Conservation (phyloP, 768 basidiomycete species). For the Wakefieldia striispora region DNA sequence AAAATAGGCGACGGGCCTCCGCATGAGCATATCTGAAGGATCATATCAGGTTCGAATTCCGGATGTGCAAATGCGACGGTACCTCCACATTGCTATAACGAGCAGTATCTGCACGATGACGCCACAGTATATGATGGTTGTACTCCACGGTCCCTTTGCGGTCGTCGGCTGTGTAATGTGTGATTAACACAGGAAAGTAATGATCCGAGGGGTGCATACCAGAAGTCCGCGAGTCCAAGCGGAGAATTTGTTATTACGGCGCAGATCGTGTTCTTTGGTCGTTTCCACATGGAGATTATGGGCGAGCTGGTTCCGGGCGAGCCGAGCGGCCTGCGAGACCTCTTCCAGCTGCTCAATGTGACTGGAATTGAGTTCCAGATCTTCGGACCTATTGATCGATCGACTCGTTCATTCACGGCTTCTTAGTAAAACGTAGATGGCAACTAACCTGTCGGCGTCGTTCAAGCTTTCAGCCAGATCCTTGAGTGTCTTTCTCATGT, state of each 20-base stretch:
- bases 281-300: conserved; percentile 42
- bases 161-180: conserved; percentile 17
- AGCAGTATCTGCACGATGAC: conserved; percentile 47
- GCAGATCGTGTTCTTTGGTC: conserved; percentile 34
- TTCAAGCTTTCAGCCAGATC: conserved; percentile 55
- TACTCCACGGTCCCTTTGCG: conserved; percentile 22
- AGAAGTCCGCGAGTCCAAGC: conserved; percentile 36
- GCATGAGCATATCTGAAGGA: conserved; percentile 43
- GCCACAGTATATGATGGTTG: conserved; percentile 34
- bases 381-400: conserved; percentile 37
- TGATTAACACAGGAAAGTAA: conserved; percentile 4
- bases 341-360: conserved; percentile 52
- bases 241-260: conserved; percentile 33
- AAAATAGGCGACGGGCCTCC: conserved; percentile 54
- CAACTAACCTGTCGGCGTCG: conserved; percentile 53
- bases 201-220: conserved; percentile 31
- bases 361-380: conserved; percentile 37
- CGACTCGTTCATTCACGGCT: conserved; percentile 2
- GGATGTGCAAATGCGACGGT: conserved; percentile 15
- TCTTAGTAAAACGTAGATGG: conserved; percentile 3
- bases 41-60: conserved; percentile 8
- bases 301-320: conserved; percentile 45
- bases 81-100: conserved; percentile 59
- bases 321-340: conserved; percentile 50
- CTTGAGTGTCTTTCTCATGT: conserved; percentile 56